Evolutionary conservation across 768 basidiomycete genomes (phyloP), one percentile per base, ranked within the genome.

Genomic region (Suillus fuscotomentosus): DNA sequence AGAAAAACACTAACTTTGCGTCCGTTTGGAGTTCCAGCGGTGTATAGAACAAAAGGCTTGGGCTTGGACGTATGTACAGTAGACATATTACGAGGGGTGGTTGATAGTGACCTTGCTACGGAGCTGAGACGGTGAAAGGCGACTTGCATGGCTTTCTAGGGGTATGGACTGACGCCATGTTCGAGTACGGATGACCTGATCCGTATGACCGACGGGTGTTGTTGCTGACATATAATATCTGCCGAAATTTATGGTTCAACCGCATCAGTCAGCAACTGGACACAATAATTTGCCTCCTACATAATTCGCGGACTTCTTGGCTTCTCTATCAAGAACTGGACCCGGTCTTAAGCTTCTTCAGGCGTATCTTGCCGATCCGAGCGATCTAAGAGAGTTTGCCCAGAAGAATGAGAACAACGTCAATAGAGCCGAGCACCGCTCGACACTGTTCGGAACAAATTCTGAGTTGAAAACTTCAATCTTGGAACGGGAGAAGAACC

Each of bases 11-110:
- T 81, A n/a, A 80, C 77, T 68, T 84, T 81, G 64, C 71, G 71
- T 15, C 85, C 86, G 72, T 89, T 89, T 3, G 88, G 87, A 1
- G 87, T 88, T 3, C 75, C 71, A 11, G 71, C 77, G 4, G 84
- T 84, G 73, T 86, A 87, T 22, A 88, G 76, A n/a, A 79, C 48
- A 63, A 86, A 62, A 20, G 63, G 75, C n/a, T 79, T 80, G 65
- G 82, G 48, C 22, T 48, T 48, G 6, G 45, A 47, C 2, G 22
- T 6, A 6, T 22, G 22, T 11, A 14, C 48, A 14, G 48, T 8
- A 17, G 50, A 80, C 60, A 70, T 62, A 3, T 31, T 60, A 17
- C 34, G 36, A 62, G 45, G 14, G n/a, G 17, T 24, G 22, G 8
- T 3, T 24, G 51, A 53, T 20, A 59, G 9, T 6, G 56, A 15